Base-by-base conservation (phyloP, 2,329 filamentous ascomycete genomes). In the Ophiocordyceps sinensis region DNA sequence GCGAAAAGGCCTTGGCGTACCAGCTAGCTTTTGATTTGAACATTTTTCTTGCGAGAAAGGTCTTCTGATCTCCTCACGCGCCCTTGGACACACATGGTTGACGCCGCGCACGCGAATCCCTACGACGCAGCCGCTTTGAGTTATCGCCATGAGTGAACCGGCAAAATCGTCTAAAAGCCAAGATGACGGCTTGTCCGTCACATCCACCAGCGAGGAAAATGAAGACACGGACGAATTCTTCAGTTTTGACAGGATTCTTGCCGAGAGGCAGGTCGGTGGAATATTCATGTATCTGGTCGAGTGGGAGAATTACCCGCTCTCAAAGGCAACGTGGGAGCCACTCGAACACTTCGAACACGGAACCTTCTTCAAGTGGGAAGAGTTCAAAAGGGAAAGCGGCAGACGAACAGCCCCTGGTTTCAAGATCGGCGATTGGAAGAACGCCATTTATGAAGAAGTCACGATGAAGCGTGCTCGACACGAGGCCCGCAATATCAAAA, bases 281-380 rank as follows among this genome's bases (percentile, higher is more conserved):
- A 38, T 45, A 19, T 41, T 42, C 3, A 47, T 46, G 36, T 67
- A 58, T 43, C 53, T 67, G 4, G 51, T 65, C 11, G 46, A 58
- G 41, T 67, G 64, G 64, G 51, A 56, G 17, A 56, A 54, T 2
- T 65, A 51, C 37, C 46, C 51, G 1, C 49, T 66, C 0, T 44
- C 48, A 28, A 53, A 58, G n/a, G 59, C 60, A 37, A 60, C 58
- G 3, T 77, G 73, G 73, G 73, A 77, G 47, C 70, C 72, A 0
- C 47, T 52, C 10, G 53, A 61, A 5, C 57, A 73, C 41, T 51
- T 76, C 4, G 56, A 55, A 0, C 45, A 53, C 2, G 56, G 57
- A 0, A 53, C 73, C 5, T 49, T 65, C 2, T 44, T 51, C 0
- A 51, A 61, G 3, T 76, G 73, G 73, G 53, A 61, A 38, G 51